Conservation (phyloP, 2,329 filamentous ascomycete species). For the Arthrobotrys iridis region DNA sequence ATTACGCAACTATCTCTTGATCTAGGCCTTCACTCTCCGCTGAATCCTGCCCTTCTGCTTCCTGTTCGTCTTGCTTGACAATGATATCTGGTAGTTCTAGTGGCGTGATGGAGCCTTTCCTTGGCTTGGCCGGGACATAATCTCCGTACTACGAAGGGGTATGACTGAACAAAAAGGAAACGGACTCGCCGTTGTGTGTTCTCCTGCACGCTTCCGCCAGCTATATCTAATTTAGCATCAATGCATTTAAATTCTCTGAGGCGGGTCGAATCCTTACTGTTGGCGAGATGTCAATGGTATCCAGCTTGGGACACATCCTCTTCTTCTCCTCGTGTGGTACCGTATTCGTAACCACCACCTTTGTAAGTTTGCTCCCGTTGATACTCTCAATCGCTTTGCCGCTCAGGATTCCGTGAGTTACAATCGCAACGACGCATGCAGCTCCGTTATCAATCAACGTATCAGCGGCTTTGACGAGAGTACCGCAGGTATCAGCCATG, state of each 20-base stretch:
- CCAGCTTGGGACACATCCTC: conserved; percentile 78
- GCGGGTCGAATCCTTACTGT: conserved; percentile 64
- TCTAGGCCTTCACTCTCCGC: background rate
- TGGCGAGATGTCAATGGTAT: conserved; percentile 90
- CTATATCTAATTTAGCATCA: conserved; percentile 56
- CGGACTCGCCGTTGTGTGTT: conserved; percentile 75
- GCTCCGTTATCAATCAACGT: conserved; percentile 89
- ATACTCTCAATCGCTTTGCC: conserved; percentile 87
- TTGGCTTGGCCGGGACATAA: background rate
- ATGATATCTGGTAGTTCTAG: conserved; percentile 8
- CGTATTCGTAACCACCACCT: conserved; percentile 90
- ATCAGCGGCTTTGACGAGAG: conserved; percentile 84
- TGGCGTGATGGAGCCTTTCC: conserved; percentile 25
- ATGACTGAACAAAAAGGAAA: conserved; percentile 75
- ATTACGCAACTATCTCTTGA: background rate
- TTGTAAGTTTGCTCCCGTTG: conserved; percentile 78
- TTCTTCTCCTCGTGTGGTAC: conserved; percentile 84
- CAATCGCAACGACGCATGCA: conserved; percentile 88
- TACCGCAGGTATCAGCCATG: conserved; percentile 97
- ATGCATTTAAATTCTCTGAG: conserved; percentile 60
- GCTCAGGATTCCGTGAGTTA: conserved; percentile 91
- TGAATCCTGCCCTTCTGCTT: background rate
- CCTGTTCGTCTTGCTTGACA: background rate
- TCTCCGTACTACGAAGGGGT: conserved; percentile 65
- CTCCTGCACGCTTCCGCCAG: conserved; percentile 76